These are phyloP conservation scores for Cucumis cinereus DNA, from an alignment of 306 rosid genomes.

Conservation along the genomic window DNA sequence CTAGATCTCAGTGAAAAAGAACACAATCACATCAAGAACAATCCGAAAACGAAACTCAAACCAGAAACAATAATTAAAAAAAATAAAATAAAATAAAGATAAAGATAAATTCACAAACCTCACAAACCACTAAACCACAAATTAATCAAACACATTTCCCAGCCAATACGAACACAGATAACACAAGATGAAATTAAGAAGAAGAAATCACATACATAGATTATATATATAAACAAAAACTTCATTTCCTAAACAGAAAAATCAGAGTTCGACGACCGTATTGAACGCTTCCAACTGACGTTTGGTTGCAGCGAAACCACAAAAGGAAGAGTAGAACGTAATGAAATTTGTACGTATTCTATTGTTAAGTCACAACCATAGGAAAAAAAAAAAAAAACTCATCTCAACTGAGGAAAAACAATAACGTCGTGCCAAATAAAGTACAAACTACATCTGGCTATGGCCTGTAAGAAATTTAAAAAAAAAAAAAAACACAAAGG, in stretches of 20 bases:
- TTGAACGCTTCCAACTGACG: neutral
- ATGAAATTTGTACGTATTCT: neutral
- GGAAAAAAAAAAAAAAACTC: neutral
- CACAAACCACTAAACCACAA: neutral
- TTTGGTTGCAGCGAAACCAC: slow-evolving; percentile 1
- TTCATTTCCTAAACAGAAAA: neutral
- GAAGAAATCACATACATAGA: neutral
- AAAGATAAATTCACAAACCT: neutral
- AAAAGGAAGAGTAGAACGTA: neutral
- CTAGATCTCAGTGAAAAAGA: neutral
- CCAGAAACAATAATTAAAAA: neutral
- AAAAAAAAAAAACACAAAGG: neutral
- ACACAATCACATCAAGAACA: neutral
- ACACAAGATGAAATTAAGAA: neutral
- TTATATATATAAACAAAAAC: neutral
- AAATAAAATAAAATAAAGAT: neutral
- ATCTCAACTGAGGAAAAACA: neutral
- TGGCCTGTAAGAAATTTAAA: neutral
- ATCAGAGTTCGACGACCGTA: neutral
- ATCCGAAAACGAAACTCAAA: neutral
- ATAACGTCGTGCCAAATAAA: slow-evolving; percentile 4
- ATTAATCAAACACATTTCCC: slow-evolving; percentile 3
- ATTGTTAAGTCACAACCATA: neutral
- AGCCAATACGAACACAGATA: neutral
- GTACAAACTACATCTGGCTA: neutral